Conservation (phyloP, 2,329 filamentous ascomycete genomes). For the Berkeleyomyces rouxiae region DNA sequence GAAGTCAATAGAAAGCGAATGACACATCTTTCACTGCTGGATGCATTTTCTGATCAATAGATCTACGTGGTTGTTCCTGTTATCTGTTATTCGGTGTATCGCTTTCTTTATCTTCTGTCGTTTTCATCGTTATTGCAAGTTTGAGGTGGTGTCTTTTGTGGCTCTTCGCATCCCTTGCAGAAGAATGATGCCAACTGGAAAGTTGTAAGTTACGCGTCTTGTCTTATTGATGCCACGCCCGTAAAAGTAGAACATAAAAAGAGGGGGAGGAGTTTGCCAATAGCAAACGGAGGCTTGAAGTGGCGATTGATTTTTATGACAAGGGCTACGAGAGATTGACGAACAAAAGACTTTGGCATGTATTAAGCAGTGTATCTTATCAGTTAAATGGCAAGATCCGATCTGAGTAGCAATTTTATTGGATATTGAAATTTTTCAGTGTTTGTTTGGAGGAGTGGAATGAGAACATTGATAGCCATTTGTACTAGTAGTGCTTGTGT, state of each 20-base stretch:
- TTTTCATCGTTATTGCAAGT: conserved; percentile 3
- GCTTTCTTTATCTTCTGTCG: conserved; percentile 5
- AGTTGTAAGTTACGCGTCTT: neutral
- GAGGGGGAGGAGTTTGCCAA: neutral
- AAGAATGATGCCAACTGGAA: neutral
- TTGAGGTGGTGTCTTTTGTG: conserved; percentile 1
- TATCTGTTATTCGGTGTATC: conserved; percentile 4
- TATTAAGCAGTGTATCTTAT: conserved; percentile 7
- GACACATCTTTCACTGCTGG: neutral
- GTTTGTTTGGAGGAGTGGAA: neutral
- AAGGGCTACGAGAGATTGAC: neutral
- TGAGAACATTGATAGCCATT: neutral
- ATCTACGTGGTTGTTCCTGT: neutral
- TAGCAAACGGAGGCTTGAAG: neutral
- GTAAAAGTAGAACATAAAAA: neutral
- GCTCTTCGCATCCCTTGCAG: conserved; percentile 1
- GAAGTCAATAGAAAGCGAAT: neutral
- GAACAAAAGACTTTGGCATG: conserved; percentile 5
- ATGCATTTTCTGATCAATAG: neutral
- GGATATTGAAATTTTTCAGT: neutral
- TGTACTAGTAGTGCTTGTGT: neutral
- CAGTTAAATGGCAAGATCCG: conserved; percentile 2
- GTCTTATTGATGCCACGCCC: neutral
- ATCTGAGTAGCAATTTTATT: neutral
- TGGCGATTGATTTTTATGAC: conserved; percentile 2